Percentiles rank a stretch among this genome's conserved stretches.
phyloP scores from a whole-genome alignment of 2,329 filamentous ascomycete genomes.

The Leptoxyphium fumago region DNA sequence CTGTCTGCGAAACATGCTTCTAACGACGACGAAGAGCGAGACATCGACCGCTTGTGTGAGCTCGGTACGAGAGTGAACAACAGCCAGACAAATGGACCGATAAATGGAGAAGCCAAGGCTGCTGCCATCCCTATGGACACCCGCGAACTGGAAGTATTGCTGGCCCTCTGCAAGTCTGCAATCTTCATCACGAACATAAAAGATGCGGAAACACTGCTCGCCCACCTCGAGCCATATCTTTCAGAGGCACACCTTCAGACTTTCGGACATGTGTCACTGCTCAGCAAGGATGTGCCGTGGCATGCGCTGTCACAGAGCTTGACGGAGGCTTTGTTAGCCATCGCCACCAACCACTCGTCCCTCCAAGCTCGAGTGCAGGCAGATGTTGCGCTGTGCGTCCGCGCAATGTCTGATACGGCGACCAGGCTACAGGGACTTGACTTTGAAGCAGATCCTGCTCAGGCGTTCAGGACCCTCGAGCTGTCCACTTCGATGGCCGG shows the following conservation, averaged over 20 bases:
- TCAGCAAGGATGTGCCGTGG: conserved; percentile 73
- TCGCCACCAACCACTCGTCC: conserved; percentile 35
- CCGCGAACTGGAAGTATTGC: conserved; percentile 78
- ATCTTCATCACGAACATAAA: conserved; percentile 55
- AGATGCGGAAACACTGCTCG: conserved; percentile 63
- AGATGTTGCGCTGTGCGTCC: conserved; percentile 54
- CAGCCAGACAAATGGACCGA: conserved; percentile 9
- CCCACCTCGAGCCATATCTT: conserved; percentile 70
- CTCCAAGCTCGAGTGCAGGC: conserved; percentile 56
- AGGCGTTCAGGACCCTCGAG: conserved; percentile 36
- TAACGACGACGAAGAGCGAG: conserved; percentile 10
- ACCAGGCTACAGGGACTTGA: conserved; percentile 7
- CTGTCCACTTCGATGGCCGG: conserved; percentile 77
- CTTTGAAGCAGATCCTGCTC: conserved; percentile 10
- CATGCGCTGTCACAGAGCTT: conserved; percentile 70
- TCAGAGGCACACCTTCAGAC: conserved; percentile 68
- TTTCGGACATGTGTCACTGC: conserved; percentile 66
- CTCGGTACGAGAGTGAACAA: conserved; percentile 9
- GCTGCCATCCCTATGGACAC: conserved; percentile 36
- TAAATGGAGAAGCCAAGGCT: conserved; percentile 2
- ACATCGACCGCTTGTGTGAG: conserved; percentile 29
- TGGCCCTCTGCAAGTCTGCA: conserved; percentile 83
- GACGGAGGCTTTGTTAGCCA: conserved; percentile 62
- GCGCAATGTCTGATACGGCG: conserved; percentile 24
- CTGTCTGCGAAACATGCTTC: conserved; percentile 28